A percentile compares a stretch with the other conserved stretches of the same genome.
phyloP scores from a whole-genome alignment of 306 rosid species.

The Calophaca sinica region DNA sequence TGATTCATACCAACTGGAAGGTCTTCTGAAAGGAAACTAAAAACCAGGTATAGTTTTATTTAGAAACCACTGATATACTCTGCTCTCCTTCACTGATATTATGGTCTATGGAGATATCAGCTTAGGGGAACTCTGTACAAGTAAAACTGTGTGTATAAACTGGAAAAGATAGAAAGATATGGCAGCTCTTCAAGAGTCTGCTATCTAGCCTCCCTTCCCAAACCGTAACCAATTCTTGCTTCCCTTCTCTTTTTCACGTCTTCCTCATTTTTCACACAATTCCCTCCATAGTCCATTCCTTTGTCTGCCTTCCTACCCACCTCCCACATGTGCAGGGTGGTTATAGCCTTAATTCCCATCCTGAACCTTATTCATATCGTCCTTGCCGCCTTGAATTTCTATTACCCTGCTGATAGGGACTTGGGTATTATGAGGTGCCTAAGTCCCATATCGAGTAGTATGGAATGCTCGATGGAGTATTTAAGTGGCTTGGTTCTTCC shows the following conservation, averaged over 20 bases:
- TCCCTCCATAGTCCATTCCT: conserved; percentile 5
- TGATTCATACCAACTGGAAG: conserved; percentile 42
- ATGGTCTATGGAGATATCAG: conserved; percentile 33
- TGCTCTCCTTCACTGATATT: background rate
- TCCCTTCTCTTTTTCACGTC: background rate
- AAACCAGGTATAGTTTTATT: background rate
- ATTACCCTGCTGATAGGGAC: too few relatives aligned
- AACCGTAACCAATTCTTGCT: background rate
- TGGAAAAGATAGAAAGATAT: background rate
- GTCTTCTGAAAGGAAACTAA: conserved; percentile 17
- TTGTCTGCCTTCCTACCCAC: conserved; percentile 8
- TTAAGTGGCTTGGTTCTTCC: too few relatives aligned
- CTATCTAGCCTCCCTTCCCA: conserved; percentile 9
- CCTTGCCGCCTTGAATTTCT: background rate
- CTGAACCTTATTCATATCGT: conserved; percentile 1
- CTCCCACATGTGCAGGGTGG: background rate
- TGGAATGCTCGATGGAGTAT: too few relatives aligned
- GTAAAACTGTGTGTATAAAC: background rate
- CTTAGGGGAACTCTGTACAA: conserved; percentile 3
- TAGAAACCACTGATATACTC: conserved; percentile 4
- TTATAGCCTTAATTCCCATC: background rate
- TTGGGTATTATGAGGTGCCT: too few relatives aligned
- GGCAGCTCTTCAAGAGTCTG: conserved; percentile 4
- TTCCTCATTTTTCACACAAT: background rate
- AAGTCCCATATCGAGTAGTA: too few relatives aligned